Percentiles rank a stretch among this genome's conserved stretches.
Evolutionary conservation across 1,139 yeast species (phyloP).

Genomic region (Hemisphaericaspora lyxosophila): DNA sequence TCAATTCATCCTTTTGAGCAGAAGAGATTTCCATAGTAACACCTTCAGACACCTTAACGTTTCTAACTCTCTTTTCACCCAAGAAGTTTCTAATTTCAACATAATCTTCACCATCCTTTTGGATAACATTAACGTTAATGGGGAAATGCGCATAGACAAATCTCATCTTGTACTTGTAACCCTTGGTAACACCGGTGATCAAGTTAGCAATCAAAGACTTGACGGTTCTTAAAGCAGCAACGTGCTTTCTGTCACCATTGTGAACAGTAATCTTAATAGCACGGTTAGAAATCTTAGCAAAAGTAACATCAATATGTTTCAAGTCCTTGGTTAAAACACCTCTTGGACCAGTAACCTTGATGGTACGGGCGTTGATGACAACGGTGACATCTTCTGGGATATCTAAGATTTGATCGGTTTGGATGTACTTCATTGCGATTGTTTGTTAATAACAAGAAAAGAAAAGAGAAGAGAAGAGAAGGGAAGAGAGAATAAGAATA

Average conservation of each 20-base stretch:
- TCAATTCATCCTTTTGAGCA: slow-evolving; percentile 90
- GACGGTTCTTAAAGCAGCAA: slow-evolving; percentile 98
- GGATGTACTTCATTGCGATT: slow-evolving; percentile 78
- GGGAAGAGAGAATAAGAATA: slow-evolving; percentile 4
- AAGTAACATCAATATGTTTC: slow-evolving; percentile 93
- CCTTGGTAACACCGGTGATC: slow-evolving; percentile 98
- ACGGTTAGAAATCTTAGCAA: slow-evolving; percentile 68
- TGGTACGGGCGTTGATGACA: slow-evolving; percentile 85
- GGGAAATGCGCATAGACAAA: slow-evolving; percentile 99
- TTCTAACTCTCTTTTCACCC: slow-evolving; percentile 97
- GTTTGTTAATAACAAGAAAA: slow-evolving; percentile 3
- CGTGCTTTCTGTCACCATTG: slow-evolving; percentile 99
- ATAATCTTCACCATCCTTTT: slow-evolving; percentile 69
- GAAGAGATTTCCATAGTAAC: slow-evolving; percentile 80
- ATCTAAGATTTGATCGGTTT: slow-evolving; percentile 87
- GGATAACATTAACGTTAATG: slow-evolving; percentile 89
- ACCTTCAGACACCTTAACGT: slow-evolving; percentile 82
- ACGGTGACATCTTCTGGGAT: slow-evolving; percentile 95
- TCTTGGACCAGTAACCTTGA: slow-evolving; percentile 97
- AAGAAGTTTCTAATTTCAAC: slow-evolving; percentile 99
- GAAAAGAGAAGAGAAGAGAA: not conserved
- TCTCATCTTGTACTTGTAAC: slow-evolving; percentile 99
- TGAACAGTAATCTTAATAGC: slow-evolving; percentile 88
- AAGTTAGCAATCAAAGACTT: slow-evolving; percentile 91
- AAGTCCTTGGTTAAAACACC: slow-evolving; percentile 91